Conservation (phyloP, 176 grass and related monocot genomes). For the Phoenix dactylifera region DNA sequence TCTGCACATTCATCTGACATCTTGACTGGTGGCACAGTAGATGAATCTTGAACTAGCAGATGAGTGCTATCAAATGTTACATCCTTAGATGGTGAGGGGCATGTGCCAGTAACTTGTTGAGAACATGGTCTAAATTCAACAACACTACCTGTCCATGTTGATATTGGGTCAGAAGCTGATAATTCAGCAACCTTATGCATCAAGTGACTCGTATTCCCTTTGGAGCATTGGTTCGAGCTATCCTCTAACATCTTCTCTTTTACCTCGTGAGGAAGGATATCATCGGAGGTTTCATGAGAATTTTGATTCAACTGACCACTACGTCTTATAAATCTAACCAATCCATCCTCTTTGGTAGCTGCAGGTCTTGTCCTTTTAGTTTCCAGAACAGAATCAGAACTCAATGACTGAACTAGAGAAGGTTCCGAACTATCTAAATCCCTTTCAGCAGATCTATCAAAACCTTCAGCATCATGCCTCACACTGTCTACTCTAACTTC, state of each 20-base stretch:
- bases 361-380: constrained; percentile 14
- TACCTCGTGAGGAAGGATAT: constrained; percentile 11
- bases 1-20: constrained; percentile 28
- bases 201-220: no score
- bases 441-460: neutral
- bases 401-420: neutral
- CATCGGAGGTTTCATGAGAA: constrained; percentile 14
- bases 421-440: constrained; percentile 3
- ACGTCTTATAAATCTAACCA: neutral
- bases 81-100: no score
- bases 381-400: constrained; percentile 1
- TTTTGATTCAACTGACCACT: constrained; percentile 9
- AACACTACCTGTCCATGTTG: constrained; percentile 26
- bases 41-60: no score
- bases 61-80: no score
- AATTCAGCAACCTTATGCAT: no score
- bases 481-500: neutral
- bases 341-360: constrained; percentile 11
- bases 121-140: constrained; percentile 33
- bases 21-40: constrained; percentile 1
- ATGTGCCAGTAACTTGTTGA: no score
- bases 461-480: neutral
- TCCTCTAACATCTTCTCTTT: constrained; percentile 3
- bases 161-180: neutral
- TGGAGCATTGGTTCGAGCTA: no score